Evolutionary conservation across 768 basidiomycete genomes (phyloP).

Genomic region (Lepiota venenata): DNA sequence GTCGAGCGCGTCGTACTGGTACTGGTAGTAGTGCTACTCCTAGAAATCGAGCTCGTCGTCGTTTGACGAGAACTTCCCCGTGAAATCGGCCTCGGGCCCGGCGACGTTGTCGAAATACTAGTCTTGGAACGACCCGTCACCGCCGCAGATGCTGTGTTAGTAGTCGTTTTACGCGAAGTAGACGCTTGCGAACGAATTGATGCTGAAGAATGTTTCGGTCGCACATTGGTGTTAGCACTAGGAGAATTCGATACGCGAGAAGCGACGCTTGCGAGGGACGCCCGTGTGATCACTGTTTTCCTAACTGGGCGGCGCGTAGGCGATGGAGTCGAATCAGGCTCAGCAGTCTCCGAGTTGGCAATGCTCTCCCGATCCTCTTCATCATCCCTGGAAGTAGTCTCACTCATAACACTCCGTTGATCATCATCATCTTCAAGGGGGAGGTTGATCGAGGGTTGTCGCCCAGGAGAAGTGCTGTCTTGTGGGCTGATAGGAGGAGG

Average conservation of each 20-base stretch:
- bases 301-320: slow-evolving; percentile 13
- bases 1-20: slow-evolving; percentile 9
- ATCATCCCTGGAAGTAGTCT: background rate
- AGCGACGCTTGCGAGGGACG: slow-evolving; percentile 22
- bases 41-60: slow-evolving; percentile 6
- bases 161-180: slow-evolving; percentile 25
- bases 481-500: slow-evolving; percentile 16
- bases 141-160: slow-evolving; percentile 7
- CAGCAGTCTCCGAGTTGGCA: slow-evolving; percentile 13
- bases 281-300: slow-evolving; percentile 27
- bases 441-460: slow-evolving; percentile 7
- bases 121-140: slow-evolving; percentile 5
- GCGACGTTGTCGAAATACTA: slow-evolving; percentile 1
- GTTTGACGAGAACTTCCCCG: slow-evolving; percentile 22
- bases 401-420: slow-evolving; percentile 1
- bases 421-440: slow-evolving; percentile 14
- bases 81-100: slow-evolving; percentile 22
- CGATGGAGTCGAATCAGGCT: slow-evolving; percentile 3
- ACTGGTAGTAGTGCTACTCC: background rate
- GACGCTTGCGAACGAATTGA: slow-evolving; percentile 32
- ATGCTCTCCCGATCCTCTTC: slow-evolving; percentile 13
- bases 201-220: slow-evolving; percentile 28
- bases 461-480: slow-evolving; percentile 11
- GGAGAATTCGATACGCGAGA: slow-evolving; percentile 14
- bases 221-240: slow-evolving; percentile 8